Evolutionary conservation across 2,329 filamentous ascomycete genomes (phyloP), one percentile per base, ranked within the genome.

Genomic region (Botrytis tulipae): DNA sequence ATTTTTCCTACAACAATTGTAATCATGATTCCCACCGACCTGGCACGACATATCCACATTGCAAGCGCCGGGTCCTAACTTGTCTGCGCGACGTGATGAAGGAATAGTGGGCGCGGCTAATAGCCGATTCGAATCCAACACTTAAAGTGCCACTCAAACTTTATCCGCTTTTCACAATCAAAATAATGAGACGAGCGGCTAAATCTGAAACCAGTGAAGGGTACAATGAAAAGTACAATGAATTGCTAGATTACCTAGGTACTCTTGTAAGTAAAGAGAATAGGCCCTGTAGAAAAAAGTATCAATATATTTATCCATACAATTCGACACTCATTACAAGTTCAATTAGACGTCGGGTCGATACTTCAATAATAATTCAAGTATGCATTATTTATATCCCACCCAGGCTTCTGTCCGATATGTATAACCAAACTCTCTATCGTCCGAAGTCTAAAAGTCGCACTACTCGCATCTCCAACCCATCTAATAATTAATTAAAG

Each of bases 401-500:
- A 20, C n/a, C 14, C 1, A 32, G 6, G 25, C 16, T 8, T 57
- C 35, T 59, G 22, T 69, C 48, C 54, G 46, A 69, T 69, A 42
- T 57, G 40, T 59, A 69, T n/a, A 67, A 29, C 46, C 22, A 20
- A 25, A 16, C 18, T n/a, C 20, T n/a, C 48, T 25, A 37, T 48
- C n/a, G 40, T 25, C 37, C 12, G 35, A 69, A 42, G 20, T 57
- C 40, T 29, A 10, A 25, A 57, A 18, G 32, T 29, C 4, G 12
- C 22, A 20, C 37, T 18, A 7, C 35, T n/a, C 25, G n/a, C 35
- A 57, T 16, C 22, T 32, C 20, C 35, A 9, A 25, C 46, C 18
- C 57, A 60, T 37, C 35, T 57, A 29, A n/a, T 37, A 67, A 54
- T 62, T 35, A 61, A 57, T 46, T 37, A 73, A 25, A 73, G 48